Evolutionary conservation across 192 early-diverging fungal genomes (phyloP).

Genomic region (Coemansia sp.): DNA sequence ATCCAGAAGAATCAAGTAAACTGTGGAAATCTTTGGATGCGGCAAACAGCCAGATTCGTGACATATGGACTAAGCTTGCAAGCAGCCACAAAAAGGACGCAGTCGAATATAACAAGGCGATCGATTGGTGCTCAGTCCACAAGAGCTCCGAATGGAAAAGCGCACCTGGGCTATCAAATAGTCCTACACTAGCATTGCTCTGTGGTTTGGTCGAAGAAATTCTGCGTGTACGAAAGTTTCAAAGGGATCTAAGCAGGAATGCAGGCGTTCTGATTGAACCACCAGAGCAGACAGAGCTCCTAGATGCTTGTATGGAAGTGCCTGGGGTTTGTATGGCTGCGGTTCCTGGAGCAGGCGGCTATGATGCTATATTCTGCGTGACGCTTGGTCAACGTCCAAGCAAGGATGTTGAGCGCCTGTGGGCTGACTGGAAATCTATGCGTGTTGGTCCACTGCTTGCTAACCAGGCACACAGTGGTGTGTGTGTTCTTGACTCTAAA

Average conservation of each 20-base stretch:
- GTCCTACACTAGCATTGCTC: slow-evolving; percentile 47
- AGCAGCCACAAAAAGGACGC: slow-evolving; percentile 24
- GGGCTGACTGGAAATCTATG: slow-evolving; percentile 72
- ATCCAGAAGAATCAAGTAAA: slow-evolving; percentile 59
- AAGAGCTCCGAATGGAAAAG: slow-evolving; percentile 29
- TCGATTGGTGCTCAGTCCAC: slow-evolving; percentile 53
- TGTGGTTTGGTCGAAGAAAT: slow-evolving; percentile 53
- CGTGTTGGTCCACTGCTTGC: slow-evolving; percentile 81
- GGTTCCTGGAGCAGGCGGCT: slow-evolving; percentile 97
- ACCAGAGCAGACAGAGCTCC: slow-evolving; percentile 74
- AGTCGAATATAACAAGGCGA: slow-evolving; percentile 29
- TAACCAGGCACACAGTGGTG: slow-evolving; percentile 63
- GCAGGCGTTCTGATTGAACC: slow-evolving; percentile 92
- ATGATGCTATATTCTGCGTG: slow-evolving; percentile 95
- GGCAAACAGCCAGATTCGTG: slow-evolving; percentile 56
- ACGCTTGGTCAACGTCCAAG: slow-evolving; percentile 58
- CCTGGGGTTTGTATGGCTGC: slow-evolving; percentile 90
- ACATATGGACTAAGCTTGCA: slow-evolving; percentile 63
- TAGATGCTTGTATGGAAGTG: slow-evolving; percentile 77
- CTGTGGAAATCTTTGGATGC: slow-evolving; percentile 58
- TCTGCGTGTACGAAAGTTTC: slow-evolving; percentile 57
- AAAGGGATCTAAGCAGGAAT: slow-evolving; percentile 70
- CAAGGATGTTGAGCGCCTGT: slow-evolving; percentile 59
- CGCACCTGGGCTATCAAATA: not conserved
- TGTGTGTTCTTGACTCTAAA: slow-evolving; percentile 24